Evolutionary conservation across 2,329 filamentous ascomycete species (phyloP).

Genomic region (Parafenestella ontariensis): DNA sequence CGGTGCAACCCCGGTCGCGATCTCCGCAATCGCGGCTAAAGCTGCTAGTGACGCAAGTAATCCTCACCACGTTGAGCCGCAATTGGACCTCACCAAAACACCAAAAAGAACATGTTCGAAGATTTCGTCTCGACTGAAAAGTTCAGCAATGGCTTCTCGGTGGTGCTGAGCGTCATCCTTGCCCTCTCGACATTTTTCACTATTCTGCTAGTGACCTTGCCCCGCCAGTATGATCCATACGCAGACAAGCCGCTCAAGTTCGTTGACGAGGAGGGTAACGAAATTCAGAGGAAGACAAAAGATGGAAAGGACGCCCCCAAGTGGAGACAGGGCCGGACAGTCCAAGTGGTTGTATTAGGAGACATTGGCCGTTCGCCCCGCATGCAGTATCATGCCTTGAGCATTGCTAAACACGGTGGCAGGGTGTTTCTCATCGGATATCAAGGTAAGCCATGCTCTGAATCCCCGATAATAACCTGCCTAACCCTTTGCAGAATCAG

Average conservation of each 20-base stretch:
- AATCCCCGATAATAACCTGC: background rate
- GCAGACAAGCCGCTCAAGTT: conserved; percentile 33
- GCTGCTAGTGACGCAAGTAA: conserved; percentile 22
- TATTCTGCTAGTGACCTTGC: conserved; percentile 60
- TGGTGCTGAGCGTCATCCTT: conserved; percentile 51
- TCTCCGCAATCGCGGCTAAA: conserved; percentile 20
- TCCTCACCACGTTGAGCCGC: conserved; percentile 16
- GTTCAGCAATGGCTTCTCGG: conserved; percentile 38
- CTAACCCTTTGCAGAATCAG: conserved; percentile 66
- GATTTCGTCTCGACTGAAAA: conserved; percentile 41
- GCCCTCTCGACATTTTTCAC: conserved; percentile 57
- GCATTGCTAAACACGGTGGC: conserved; percentile 82
- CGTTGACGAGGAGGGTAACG: conserved; percentile 34
- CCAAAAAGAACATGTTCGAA: conserved; percentile 28
- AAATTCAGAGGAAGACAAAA: conserved; percentile 23
- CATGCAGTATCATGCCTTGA: conserved; percentile 98
- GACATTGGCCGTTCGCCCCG: conserved; percentile 95
- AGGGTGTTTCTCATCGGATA: conserved; percentile 89
- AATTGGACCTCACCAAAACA: conserved; percentile 20
- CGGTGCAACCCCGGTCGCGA: conserved; percentile 18
- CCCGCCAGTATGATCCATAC: conserved; percentile 59
- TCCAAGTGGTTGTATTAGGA: conserved; percentile 89
- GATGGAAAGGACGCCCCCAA: conserved; percentile 28
- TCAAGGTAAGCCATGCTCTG: conserved; percentile 62
- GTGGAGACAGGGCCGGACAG: conserved; percentile 54